Percentiles rank a stretch among this genome's conserved stretches.
phyloP scores from a whole-genome alignment of 2,329 filamentous ascomycete genomes.

The Xylariomycetidae sp. region DNA sequence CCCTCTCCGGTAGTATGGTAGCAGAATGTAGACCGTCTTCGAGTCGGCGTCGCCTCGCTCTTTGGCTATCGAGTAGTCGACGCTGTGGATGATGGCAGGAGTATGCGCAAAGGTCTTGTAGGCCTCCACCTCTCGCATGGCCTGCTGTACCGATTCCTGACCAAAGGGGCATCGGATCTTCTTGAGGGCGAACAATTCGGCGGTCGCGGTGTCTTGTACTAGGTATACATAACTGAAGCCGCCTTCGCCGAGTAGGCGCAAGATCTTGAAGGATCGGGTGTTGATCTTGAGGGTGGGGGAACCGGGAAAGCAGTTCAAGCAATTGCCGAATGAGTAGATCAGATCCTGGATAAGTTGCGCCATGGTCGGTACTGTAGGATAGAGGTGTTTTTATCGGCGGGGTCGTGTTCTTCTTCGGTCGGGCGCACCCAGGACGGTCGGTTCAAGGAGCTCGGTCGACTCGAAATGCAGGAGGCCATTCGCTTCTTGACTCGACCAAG shows the following conservation, averaged over 20 bases:
- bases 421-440: no score
- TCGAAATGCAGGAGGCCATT: no score
- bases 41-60: conserved; percentile 54
- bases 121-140: conserved; percentile 94
- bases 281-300: conserved; percentile 95
- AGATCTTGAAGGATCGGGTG: conserved; percentile 88
- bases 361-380: conserved; percentile 50
- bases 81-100: conserved; percentile 61
- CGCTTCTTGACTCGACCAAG: no score
- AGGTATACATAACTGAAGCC: conserved; percentile 99
- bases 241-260: conserved; percentile 90
- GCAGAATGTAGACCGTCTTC: conserved; percentile 93
- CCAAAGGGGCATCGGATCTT: conserved; percentile 99
- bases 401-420: not conserved
- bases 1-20: conserved; percentile 91
- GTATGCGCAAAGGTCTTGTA: conserved; percentile 84
- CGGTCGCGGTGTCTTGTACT: conserved; percentile 80
- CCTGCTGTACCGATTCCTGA: conserved; percentile 88
- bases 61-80: conserved; percentile 47
- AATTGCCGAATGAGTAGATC: conserved; percentile 87
- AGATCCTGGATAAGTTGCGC: conserved; percentile 82
- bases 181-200: conserved; percentile 87
- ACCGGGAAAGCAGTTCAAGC: conserved; percentile 92
- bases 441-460: no score
- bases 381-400: not conserved